These are phyloP conservation scores for Fusarium pseudonygamai DNA, from an alignment of 2,329 filamentous ascomycete species.

Conservation along the genomic window DNA sequence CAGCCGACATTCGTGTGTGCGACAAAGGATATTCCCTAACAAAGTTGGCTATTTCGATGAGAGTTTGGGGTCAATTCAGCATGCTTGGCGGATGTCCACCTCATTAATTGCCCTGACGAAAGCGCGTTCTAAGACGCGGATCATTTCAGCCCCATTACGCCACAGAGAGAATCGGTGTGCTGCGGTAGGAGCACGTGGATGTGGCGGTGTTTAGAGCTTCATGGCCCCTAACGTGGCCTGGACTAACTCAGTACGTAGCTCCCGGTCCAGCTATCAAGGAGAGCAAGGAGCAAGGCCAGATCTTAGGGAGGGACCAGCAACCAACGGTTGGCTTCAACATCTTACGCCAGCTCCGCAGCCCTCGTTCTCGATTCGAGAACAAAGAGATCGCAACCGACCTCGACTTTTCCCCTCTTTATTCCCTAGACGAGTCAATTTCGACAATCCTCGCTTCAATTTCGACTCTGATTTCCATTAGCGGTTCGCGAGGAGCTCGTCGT, in stretches of 20 bases:
- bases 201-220: slow-evolving; percentile 40
- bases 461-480: slow-evolving; percentile 2
- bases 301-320: slow-evolving; percentile 44
- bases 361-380: slow-evolving; percentile 7
- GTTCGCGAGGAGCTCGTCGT: slow-evolving; percentile 46
- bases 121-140: slow-evolving; percentile 42
- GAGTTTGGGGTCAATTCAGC: slow-evolving; percentile 22
- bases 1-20: slow-evolving; percentile 36
- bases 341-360: slow-evolving; percentile 34
- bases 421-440: slow-evolving; percentile 1
- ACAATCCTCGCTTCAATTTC: neutral
- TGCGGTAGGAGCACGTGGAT: slow-evolving; percentile 34
- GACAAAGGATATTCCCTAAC: neutral
- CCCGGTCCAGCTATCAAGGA: slow-evolving; percentile 38
- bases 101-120: slow-evolving; percentile 21
- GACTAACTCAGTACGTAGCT: slow-evolving; percentile 31
- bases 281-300: slow-evolving; percentile 35
- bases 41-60: slow-evolving; percentile 6
- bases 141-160: slow-evolving; percentile 38
- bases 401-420: neutral
- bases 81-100: slow-evolving; percentile 31
- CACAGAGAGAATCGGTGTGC: slow-evolving; percentile 4
- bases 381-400: slow-evolving; percentile 15
- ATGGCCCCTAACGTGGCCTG: slow-evolving; percentile 28
- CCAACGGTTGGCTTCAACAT: slow-evolving; percentile 31